Base-by-base conservation (phyloP, 805 yeast species). In the Candida mattraensis region DNA sequence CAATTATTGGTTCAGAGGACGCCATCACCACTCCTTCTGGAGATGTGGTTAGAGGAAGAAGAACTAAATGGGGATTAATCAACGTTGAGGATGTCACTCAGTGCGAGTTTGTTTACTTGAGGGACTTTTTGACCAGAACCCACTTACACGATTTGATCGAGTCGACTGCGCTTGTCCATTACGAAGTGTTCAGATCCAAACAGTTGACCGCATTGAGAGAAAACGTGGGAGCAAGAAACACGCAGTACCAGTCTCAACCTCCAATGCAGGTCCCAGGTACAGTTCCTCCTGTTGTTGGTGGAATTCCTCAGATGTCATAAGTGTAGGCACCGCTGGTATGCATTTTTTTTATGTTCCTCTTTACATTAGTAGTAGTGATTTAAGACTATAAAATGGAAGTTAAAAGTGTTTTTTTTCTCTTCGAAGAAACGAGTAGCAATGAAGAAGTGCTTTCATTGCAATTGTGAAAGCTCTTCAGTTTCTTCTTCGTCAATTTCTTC, bases 131-230 rank as follows among this genome's bases (percentile, higher is more conserved):
- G 56, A 87, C 96, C 29, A 80, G 96, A 68, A 87, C 98, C 7
- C 97, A 93, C 62, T 72, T 93, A 55, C 97, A 88, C 63, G 98
- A 91, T 61, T 78, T 93, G 61, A 89, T 93, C 53, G 99, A 93
- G 63, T 79, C 95, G 9, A 93, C 99, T 4, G 70, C 94, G 2
- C 70, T 78, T 48, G 74, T 80, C 36, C 98, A 93, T 63, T 93
- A 93, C 64, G 99, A 93, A 69, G 72, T 80, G 36, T 93, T 89
- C 69, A 82, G 99, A 67, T 73, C 95, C 14, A 88, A 89, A 65
- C 99, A 93, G 68, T 78, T 93, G 62, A 78, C 88, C 42, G 94
- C 95, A 7, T 74, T 93, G 63, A 89, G 91, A 66, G 98, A 91
- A 67, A 87, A 83, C 61, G 88, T 87, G n/a, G 73, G 72, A 43